Conservation (phyloP, 2,329 filamentous ascomycete genomes). For the Scedosporium boydii region DNA sequence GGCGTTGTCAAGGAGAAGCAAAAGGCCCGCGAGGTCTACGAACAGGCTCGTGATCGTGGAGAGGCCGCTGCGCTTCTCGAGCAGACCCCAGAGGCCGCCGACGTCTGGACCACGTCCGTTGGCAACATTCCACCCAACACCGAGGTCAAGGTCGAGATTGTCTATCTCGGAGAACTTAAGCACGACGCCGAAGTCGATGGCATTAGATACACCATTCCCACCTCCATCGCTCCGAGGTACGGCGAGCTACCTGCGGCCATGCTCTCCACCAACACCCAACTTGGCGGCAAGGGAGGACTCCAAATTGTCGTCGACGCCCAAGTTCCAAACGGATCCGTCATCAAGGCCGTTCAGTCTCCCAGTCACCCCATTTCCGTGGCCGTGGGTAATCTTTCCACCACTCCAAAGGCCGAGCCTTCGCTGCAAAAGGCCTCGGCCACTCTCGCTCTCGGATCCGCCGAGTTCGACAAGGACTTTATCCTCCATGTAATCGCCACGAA, state of each 20-base stretch:
- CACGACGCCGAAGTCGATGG: conserved; percentile 61
- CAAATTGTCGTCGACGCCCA: conserved; percentile 25
- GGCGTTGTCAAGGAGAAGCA: conserved; percentile 59
- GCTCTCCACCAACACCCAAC: conserved; percentile 9
- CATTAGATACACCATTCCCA: conserved; percentile 60
- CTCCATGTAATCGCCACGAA: conserved; percentile 54
- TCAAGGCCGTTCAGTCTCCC: conserved; percentile 55
- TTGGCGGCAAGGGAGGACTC: conserved; percentile 1
- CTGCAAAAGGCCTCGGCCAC: conserved; percentile 54
- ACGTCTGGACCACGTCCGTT: conserved; percentile 59
- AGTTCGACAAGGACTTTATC: conserved; percentile 57
- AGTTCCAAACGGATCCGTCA: conserved; percentile 42
- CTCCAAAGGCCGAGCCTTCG: conserved; percentile 34
- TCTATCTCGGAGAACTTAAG: conserved; percentile 61
- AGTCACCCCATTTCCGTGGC: conserved; percentile 58
- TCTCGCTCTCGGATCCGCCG: conserved; percentile 39
- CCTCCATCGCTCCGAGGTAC: conserved; percentile 57
- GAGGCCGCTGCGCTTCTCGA: conserved; percentile 58
- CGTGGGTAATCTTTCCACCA: conserved; percentile 46
- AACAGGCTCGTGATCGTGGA: conserved; percentile 46
- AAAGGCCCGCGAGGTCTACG: conserved; percentile 49
- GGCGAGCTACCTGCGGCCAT: conserved; percentile 34
- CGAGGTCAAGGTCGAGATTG: conserved; percentile 50
- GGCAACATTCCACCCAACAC: conserved; percentile 56
- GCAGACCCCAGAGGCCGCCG: conserved; percentile 47